A percentile compares a stretch with the other conserved stretches of the same genome.
phyloP scores from a whole-genome alignment of 2,329 filamentous ascomycete genomes.

The Lasiodiplodia sp. region DNA sequence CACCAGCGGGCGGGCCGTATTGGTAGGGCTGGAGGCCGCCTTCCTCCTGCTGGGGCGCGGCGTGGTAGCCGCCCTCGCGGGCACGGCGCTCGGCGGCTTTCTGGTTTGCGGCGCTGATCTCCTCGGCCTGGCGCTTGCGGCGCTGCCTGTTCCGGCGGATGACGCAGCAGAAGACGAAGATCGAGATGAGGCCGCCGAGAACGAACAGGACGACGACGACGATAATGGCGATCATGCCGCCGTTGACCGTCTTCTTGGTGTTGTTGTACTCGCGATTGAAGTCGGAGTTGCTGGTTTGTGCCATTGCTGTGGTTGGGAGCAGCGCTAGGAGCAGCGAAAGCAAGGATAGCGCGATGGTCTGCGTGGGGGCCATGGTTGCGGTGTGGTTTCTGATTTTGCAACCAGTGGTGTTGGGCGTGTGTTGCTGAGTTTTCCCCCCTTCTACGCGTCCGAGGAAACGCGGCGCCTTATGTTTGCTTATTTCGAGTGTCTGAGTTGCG shows the following conservation, averaged over 20 bases:
- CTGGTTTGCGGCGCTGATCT: slow-evolving; percentile 9
- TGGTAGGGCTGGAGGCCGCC: not conserved
- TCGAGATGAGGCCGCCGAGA: not conserved
- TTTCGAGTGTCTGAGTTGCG: not conserved
- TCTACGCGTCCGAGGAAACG: not conserved
- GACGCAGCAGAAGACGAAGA: slow-evolving; percentile 18
- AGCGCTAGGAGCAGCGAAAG: not conserved
- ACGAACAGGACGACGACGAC: slow-evolving; percentile 6
- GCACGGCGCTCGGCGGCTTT: slow-evolving; percentile 8
- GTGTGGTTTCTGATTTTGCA: not conserved
- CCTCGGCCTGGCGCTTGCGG: slow-evolving; percentile 5
- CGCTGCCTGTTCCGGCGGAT: not conserved
- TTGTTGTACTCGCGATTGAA: not conserved
- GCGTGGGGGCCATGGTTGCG: slow-evolving; percentile 7
- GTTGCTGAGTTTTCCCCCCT: not conserved
- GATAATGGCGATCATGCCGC: slow-evolving; percentile 2
- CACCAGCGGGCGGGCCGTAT: not conserved
- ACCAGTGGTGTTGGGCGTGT: not conserved
- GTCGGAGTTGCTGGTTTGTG: not conserved
- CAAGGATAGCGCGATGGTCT: not conserved
- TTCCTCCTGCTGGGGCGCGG: slow-evolving; percentile 6
- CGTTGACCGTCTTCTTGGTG: not conserved
- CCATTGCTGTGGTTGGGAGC: not conserved
- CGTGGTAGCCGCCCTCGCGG: slow-evolving; percentile 1
- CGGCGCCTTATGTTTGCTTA: no score